Conservation (phyloP, 2,329 filamentous ascomycete species). For the Nemania sp. region DNA sequence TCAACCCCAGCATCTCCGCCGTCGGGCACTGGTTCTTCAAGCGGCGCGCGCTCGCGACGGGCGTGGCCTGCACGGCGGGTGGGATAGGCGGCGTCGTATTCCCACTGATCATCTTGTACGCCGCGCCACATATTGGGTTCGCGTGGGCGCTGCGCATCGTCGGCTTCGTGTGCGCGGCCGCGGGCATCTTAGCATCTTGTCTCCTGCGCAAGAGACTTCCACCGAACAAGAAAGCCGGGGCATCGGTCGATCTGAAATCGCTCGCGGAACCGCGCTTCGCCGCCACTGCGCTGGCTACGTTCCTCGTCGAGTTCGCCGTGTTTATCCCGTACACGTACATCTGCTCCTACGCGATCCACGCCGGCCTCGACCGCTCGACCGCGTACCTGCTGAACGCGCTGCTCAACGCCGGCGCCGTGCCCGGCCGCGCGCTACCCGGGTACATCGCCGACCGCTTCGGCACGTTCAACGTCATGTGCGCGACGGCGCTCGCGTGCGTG, state of each 20-base stretch:
- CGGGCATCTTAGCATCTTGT: constrained; percentile 7
- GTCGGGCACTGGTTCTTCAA: constrained; percentile 21
- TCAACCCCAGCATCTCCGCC: constrained; percentile 22
- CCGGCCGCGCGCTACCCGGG: constrained; percentile 18
- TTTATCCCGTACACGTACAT: constrained; percentile 22
- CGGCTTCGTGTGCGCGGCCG: constrained; percentile 8
- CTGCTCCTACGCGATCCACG: constrained; percentile 13
- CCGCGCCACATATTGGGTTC: constrained; percentile 16
- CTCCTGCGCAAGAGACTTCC: constrained; percentile 18
- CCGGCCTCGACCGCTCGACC: constrained; percentile 11
- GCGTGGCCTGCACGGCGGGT: constrained; percentile 20
- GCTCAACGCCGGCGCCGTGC: constrained; percentile 18
- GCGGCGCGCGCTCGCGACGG: constrained; percentile 19
- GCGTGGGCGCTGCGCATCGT: constrained; percentile 20
- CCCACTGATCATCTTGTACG: constrained; percentile 19
- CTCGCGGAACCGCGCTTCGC: constrained; percentile 15
- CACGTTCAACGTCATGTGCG: constrained; percentile 19
- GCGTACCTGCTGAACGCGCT: constrained; percentile 19
- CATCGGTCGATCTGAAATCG: constrained; percentile 18
- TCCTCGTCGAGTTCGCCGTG: constrained; percentile 21
- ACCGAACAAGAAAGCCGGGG: constrained; percentile 21
- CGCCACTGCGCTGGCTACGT: constrained; percentile 15
- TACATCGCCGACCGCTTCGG: constrained; percentile 24
- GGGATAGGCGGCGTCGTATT: constrained; percentile 19
- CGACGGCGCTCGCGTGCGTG: constrained; percentile 10